Evolutionary conservation across 768 basidiomycete genomes (phyloP).

Genomic region (Omphalotus guepiniiformis): DNA sequence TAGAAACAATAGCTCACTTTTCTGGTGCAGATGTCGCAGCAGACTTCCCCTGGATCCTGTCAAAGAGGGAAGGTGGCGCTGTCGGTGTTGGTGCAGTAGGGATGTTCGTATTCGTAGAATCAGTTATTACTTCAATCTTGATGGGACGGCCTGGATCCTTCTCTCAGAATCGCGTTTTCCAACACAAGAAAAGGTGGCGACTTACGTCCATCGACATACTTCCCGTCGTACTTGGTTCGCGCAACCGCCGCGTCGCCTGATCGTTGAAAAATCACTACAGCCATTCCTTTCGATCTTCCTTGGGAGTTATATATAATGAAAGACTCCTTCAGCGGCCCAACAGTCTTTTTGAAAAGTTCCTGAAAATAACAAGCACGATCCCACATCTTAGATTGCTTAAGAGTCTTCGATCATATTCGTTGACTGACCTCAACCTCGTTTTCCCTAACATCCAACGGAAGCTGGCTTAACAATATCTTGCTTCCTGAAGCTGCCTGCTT

Average conservation of each 20-base stretch:
- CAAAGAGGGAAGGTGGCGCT: constrained; percentile 25
- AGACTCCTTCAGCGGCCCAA: constrained; percentile 67
- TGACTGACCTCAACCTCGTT: constrained; percentile 62
- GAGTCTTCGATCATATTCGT: too few relatives aligned
- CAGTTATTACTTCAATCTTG: constrained; percentile 58
- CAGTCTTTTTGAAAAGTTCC: constrained; percentile 74
- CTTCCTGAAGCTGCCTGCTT: constrained; percentile 37
- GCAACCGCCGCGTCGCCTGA: constrained; percentile 60
- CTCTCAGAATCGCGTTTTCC: not conserved
- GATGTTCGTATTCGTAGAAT: constrained; percentile 20
- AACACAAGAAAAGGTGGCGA: constrained; percentile 13
- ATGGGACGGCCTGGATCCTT: constrained; percentile 53
- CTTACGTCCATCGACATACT: constrained; percentile 65
- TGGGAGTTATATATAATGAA: constrained; percentile 75
- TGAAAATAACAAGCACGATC: constrained; percentile 21
- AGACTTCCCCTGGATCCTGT: constrained; percentile 12
- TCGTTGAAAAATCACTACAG: constrained; percentile 63
- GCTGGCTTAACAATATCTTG: constrained; percentile 61
- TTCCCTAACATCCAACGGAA: constrained; percentile 67
- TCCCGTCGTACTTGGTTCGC: constrained; percentile 67
- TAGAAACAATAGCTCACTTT: too few relatives aligned
- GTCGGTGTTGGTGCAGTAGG: constrained; percentile 10
- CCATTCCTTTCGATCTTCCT: constrained; percentile 77
- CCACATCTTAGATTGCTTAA: not conserved
- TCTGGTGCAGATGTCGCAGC: not conserved